A percentile compares a stretch with the other conserved stretches of the same genome.
Evolutionary conservation across 495 filamentous ascomycete genomes (phyloP).

Genomic region (Pyronema omphalodes): DNA sequence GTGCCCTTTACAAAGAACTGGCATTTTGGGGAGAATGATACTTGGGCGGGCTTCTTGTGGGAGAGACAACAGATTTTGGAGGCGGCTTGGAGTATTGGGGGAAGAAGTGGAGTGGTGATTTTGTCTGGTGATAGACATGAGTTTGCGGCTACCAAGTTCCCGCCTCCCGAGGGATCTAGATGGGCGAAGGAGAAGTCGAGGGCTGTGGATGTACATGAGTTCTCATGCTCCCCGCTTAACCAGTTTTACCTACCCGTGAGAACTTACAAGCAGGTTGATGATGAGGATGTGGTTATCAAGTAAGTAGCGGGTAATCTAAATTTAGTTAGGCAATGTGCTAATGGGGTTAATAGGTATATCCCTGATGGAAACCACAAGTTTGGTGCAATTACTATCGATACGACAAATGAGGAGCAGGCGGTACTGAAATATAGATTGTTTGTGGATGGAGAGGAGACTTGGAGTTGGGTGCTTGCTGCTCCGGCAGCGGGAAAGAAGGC

Average conservation of each 20-base stretch:
- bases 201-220: slow-evolving; percentile 51
- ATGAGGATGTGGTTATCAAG: slow-evolving; percentile 63
- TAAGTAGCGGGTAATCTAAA: slow-evolving; percentile 26
- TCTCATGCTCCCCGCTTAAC: slow-evolving; percentile 68
- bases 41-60: slow-evolving; percentile 74
- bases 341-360: slow-evolving; percentile 38
- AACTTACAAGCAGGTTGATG: slow-evolving; percentile 60
- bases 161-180: slow-evolving; percentile 29
- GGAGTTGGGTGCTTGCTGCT: slow-evolving; percentile 45
- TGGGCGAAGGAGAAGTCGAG: slow-evolving; percentile 1
- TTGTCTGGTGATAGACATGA: slow-evolving; percentile 85
- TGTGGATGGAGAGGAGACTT: slow-evolving; percentile 58
- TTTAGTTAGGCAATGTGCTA: not conserved
- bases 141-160: slow-evolving; percentile 83
- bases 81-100: slow-evolving; percentile 70
- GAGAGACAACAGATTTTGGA: slow-evolving; percentile 68
- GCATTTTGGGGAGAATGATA: slow-evolving; percentile 59
- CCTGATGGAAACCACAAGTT: slow-evolving; percentile 82
- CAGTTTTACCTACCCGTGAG: slow-evolving; percentile 85
- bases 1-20: slow-evolving; percentile 97
- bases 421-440: slow-evolving; percentile 66
- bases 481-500: slow-evolving; percentile 23
- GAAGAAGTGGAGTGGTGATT: slow-evolving; percentile 60
- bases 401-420: slow-evolving; percentile 38
- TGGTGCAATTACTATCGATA: slow-evolving; percentile 68